phyloP scores from a whole-genome alignment of 805 yeast genomes.

The Yamadazyma philogaea region DNA sequence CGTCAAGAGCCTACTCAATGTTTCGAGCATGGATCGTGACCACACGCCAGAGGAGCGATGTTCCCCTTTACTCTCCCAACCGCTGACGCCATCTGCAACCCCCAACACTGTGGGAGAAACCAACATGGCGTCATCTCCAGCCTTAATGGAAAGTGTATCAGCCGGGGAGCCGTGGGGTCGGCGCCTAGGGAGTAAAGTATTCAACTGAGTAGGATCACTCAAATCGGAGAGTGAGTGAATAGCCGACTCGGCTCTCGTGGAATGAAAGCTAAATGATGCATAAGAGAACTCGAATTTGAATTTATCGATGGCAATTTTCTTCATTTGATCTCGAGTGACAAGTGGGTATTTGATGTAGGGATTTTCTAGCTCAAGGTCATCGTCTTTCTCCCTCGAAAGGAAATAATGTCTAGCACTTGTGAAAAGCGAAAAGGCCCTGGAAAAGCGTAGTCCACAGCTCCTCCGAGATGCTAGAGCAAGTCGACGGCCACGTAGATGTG shows the following conservation, averaged over 20 bases:
- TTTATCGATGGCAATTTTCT: conserved; percentile 33
- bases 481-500: neutral
- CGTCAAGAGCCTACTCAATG: conserved; percentile 44
- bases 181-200: conserved; percentile 46
- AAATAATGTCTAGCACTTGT: conserved; percentile 4
- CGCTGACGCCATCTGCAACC: conserved; percentile 57
- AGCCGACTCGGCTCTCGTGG: conserved; percentile 33
- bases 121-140: conserved; percentile 59
- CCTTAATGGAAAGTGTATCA: conserved; percentile 50
- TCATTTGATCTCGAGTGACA: conserved; percentile 38
- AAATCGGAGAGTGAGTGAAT: conserved; percentile 50
- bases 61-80: conserved; percentile 46
- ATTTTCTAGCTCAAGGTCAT: conserved; percentile 24
- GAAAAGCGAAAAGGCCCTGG: conserved; percentile 1
- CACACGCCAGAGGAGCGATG: conserved; percentile 49
- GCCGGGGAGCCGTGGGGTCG: conserved; percentile 51
- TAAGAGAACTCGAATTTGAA: conserved; percentile 44
- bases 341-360: conserved; percentile 42
- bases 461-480: neutral
- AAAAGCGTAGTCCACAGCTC: neutral
- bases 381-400: conserved; percentile 17
- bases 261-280: conserved; percentile 49
- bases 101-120: conserved; percentile 51
- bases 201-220: conserved; percentile 46
- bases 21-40: conserved; percentile 52